Percentiles rank a stretch among this genome's conserved stretches.
phyloP scores from a whole-genome alignment of 257 asterid genomes.

The Plantago major region DNA sequence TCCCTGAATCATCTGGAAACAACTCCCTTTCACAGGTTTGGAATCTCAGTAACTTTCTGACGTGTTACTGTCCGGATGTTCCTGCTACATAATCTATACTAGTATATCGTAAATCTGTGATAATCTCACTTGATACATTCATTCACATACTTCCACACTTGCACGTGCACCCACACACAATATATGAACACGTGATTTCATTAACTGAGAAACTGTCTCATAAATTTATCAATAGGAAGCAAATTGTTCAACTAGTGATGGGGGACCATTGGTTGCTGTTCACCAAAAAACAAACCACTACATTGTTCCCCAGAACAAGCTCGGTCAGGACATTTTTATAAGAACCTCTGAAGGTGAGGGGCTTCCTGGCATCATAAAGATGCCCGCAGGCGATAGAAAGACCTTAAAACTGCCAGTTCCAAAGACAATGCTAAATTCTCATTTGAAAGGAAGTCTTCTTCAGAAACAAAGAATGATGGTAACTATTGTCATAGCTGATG shows the following conservation, averaged over 20 bases:
- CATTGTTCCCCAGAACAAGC: constrained; percentile 80
- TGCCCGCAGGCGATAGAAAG: constrained; percentile 84
- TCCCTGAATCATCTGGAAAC: constrained; percentile 51
- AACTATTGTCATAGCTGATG: constrained; percentile 70
- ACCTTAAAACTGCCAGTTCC: constrained; percentile 71
- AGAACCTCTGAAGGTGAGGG: constrained; percentile 50
- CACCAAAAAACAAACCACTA: constrained; percentile 63
- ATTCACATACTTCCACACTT: too few relatives aligned
- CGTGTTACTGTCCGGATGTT: constrained; percentile 1
- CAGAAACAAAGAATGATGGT: constrained; percentile 53
- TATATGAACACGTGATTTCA: constrained; percentile 13
- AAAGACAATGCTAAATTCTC: constrained; percentile 81
- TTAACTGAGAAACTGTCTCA: constrained; percentile 17
- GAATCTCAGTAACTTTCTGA: not conserved
- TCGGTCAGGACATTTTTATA: constrained; percentile 83
- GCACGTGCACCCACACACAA: constrained; percentile 5
- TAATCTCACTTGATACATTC: too few relatives aligned
- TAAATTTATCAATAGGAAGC: constrained; percentile 49
- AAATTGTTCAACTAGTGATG: constrained; percentile 40
- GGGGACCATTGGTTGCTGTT: constrained; percentile 56
- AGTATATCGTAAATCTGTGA: too few relatives aligned
- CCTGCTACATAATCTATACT: too few relatives aligned
- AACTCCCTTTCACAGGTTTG: constrained; percentile 23
- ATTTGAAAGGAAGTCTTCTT: constrained; percentile 59
- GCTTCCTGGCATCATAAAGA: constrained; percentile 44